phyloP scores from a whole-genome alignment of 306 rosid genomes.

The cucumber (Cucumis sativus) region DNA sequence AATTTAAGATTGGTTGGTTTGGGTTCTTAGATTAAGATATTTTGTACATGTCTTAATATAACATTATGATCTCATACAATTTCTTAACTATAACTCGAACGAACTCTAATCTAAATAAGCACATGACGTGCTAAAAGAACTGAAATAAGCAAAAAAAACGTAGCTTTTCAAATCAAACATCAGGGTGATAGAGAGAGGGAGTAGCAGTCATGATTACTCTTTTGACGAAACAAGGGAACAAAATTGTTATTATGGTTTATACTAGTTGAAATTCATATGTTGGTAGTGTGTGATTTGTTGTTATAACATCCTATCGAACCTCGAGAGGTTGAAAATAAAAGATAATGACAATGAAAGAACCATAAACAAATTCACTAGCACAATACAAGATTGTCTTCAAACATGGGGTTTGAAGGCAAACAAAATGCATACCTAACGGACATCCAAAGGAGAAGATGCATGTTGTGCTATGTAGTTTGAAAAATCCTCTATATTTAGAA shows the following conservation, averaged over 20 bases:
- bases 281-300: background rate
- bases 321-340: background rate
- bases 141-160: background rate
- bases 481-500: background rate
- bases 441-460: slow-evolving; percentile 14
- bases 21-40: too few relatives aligned
- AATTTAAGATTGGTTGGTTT: too few relatives aligned
- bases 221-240: background rate
- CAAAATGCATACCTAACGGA: background rate
- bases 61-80: background rate
- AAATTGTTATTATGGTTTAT: background rate
- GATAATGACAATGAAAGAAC: too few relatives aligned
- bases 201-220: background rate
- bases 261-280: background rate
- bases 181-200: background rate
- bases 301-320: background rate
- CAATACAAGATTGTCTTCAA: background rate
- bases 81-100: too few relatives aligned
- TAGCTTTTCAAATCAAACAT: background rate
- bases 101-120: background rate
- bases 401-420: background rate
- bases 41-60: background rate
- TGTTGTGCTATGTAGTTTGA: background rate
- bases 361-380: background rate
- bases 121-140: background rate